Base-by-base conservation (phyloP, 1,139 yeast genomes). In the Kluyveromyces sp. region DNA sequence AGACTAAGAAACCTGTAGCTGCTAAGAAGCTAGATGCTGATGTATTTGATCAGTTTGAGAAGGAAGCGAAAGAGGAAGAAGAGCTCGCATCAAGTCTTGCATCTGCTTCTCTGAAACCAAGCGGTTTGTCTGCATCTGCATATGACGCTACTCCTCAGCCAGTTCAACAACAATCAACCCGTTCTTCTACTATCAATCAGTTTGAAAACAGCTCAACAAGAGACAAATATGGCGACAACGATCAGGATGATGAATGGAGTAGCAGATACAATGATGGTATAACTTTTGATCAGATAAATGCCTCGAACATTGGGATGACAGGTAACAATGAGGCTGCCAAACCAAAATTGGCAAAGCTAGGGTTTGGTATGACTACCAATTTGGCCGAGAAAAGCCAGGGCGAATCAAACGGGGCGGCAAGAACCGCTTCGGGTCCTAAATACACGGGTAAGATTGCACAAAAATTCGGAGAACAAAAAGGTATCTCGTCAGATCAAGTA, bases 401-500 rank as follows among this genome's bases (percentile, higher is more conserved):
- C 48, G 56, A 64, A 46, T 63, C 60, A 20, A 77, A 61, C 68
- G 73, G 68, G 48, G 51, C 67, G 20, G 55, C 63, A 42, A 61
- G 66, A 39, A 67, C 69, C 3, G 71, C 74, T 1, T 57, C 71
- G 3, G 67, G 66, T 28, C 67, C 70, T 30, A 64, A 65, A 46
- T 69, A 82, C 61, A 78, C 87, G 1, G 92, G 92, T 35, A 81
- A 80, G 53, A 83, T 83, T 28, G 77, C 77, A 35, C 76, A 74
- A 58, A 86, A 88, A 65, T 92, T 75, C 64, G 97, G 96, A 45
- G 69, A 71, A 34, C 96, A 89, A 64, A 92, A 87, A 73, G 95
- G 89, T 44, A 94, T 92, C 52, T 89, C 97, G 0, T 88, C 96
- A 0, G 98, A 94, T 64, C 94, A 88, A 66, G 79, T 77, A 61